Evolutionary conservation across 495 filamentous ascomycete species (phyloP).

Genomic region (Neurospora sp.): DNA sequence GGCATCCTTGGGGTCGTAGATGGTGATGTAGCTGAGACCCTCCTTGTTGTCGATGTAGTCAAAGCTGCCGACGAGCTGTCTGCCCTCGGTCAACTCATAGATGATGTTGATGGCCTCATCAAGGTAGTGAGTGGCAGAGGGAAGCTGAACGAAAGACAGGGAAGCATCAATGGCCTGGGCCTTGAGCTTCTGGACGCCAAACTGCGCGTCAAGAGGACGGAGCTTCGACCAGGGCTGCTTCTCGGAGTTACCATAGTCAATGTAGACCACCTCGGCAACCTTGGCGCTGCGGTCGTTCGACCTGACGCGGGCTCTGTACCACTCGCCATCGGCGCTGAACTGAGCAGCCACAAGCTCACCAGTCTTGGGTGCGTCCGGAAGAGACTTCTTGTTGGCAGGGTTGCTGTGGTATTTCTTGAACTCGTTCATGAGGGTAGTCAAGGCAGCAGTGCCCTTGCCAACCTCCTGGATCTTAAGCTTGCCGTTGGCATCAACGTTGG

Average conservation of each 20-base stretch:
- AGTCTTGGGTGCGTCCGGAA: slow-evolving; percentile 73
- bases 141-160: slow-evolving; percentile 84
- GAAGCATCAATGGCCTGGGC: slow-evolving; percentile 80
- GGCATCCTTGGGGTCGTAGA: slow-evolving; percentile 64
- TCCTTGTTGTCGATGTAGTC: slow-evolving; percentile 67
- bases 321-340: slow-evolving; percentile 77
- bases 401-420: slow-evolving; percentile 83
- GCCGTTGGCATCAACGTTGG: slow-evolving; percentile 67
- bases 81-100: slow-evolving; percentile 51
- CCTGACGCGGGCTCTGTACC: slow-evolving; percentile 88
- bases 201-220: slow-evolving; percentile 67
- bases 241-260: slow-evolving; percentile 96
- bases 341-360: slow-evolving; percentile 85
- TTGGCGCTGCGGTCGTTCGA: slow-evolving; percentile 86
- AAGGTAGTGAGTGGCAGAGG: slow-evolving; percentile 66
- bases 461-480: slow-evolving; percentile 83
- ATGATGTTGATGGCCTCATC: slow-evolving; percentile 65
- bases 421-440: slow-evolving; percentile 75
- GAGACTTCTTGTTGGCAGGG: slow-evolving; percentile 55
- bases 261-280: slow-evolving; percentile 80
- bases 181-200: slow-evolving; percentile 66
- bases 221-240: slow-evolving; percentile 72
- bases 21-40: slow-evolving; percentile 69
- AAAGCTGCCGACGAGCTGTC: slow-evolving; percentile 78
- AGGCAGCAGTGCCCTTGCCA: slow-evolving; percentile 66